Evolutionary conservation across 805 yeast species (phyloP).

Genomic region (Saccharomycopsis selenospora): DNA sequence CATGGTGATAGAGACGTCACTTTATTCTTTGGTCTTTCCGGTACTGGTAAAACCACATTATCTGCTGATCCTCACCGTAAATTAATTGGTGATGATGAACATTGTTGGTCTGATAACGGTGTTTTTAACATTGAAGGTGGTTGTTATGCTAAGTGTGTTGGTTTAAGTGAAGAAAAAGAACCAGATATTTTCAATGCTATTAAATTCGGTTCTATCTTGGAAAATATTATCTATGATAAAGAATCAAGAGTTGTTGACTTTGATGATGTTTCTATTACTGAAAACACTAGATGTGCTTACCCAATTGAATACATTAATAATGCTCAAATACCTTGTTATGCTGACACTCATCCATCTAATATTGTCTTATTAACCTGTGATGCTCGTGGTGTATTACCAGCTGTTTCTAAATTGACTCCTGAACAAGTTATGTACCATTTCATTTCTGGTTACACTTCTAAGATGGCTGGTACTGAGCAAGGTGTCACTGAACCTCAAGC

Average conservation of each 20-base stretch:
- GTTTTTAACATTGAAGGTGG: conserved; percentile 99
- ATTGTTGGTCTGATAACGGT: conserved; percentile 98
- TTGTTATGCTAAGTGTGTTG: conserved; percentile 96
- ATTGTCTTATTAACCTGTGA: conserved; percentile 92
- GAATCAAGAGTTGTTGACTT: conserved; percentile 77
- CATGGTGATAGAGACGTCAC: conserved; percentile 73
- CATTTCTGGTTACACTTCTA: conserved; percentile 96
- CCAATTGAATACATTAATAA: conserved; percentile 96
- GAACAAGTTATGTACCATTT: conserved; percentile 99
- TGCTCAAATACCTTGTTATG: conserved; percentile 91
- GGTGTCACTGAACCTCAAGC: conserved; percentile 99
- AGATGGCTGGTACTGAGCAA: conserved; percentile 99
- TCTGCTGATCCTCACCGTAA: conserved; percentile 93
- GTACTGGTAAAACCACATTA: conserved; percentile 96
- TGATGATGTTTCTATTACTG: conserved; percentile 74
- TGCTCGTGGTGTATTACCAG: conserved; percentile 96
- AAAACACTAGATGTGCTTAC: conserved; percentile 97
- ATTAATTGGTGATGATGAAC: conserved; percentile 98
- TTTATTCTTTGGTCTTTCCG: conserved; percentile 91
- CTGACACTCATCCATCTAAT: conserved; percentile 86
- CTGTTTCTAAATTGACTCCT: conserved; percentile 86
- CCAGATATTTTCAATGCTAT: conserved; percentile 96
- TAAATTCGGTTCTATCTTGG: conserved; percentile 89
- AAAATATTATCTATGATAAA: conserved; percentile 84
- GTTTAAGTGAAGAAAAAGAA: conserved; percentile 82